Evolutionary conservation across 1,139 yeast genomes (phyloP).

Genomic region (Suhomyces bokatorum): DNA sequence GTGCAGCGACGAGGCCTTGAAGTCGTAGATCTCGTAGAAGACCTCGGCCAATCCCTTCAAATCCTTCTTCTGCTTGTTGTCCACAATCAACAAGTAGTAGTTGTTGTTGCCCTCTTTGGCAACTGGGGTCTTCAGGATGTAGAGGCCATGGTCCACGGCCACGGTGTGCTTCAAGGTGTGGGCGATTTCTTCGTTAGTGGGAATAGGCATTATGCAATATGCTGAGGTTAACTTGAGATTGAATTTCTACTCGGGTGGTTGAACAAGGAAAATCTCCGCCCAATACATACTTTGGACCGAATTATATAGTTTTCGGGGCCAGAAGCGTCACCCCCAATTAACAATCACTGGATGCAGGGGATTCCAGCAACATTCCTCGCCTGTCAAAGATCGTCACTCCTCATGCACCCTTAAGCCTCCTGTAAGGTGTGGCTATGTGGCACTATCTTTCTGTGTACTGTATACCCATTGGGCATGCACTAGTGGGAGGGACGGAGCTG

Average conservation of each 20-base stretch:
- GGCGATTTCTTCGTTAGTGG: background rate
- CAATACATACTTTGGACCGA: background rate
- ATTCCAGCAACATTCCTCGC: background rate
- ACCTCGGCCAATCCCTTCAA: slow-evolving; percentile 1
- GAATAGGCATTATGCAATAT: background rate
- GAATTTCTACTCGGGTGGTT: no score
- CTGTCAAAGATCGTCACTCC: background rate
- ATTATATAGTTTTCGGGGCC: background rate
- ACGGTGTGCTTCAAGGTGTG: background rate
- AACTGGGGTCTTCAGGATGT: slow-evolving; percentile 1
- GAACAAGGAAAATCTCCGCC: background rate
- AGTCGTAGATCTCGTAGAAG: slow-evolving; percentile 2
- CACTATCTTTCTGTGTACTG: no score
- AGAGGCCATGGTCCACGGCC: slow-evolving; percentile 3
- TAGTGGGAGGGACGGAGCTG: no score
- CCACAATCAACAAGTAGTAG: slow-evolving; percentile 1
- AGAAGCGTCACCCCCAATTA: background rate
- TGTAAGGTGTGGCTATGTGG: background rate
- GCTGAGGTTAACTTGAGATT: background rate
- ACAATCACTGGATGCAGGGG: background rate
- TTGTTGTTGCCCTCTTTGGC: background rate
- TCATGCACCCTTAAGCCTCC: background rate
- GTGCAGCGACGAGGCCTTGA: background rate
- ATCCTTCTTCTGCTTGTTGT: slow-evolving; percentile 1
- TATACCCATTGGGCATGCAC: no score